Conservation (phyloP, 2,329 filamentous ascomycete species). For the Pestalotiopsis sp. region DNA sequence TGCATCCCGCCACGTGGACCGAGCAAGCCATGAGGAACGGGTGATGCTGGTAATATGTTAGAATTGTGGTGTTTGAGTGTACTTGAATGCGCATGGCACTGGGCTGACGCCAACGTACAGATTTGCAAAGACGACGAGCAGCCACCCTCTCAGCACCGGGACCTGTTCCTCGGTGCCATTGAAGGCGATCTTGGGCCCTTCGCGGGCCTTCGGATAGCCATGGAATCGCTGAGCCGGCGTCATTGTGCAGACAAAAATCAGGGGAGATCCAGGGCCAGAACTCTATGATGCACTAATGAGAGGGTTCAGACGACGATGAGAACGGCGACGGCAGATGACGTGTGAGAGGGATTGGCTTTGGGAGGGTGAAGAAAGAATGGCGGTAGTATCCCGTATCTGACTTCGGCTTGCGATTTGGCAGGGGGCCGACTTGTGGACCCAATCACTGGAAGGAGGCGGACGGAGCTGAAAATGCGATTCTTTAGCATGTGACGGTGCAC, state of each 20-base stretch:
- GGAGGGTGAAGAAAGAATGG: background rate
- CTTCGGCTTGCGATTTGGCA: background rate
- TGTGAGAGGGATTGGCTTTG: background rate
- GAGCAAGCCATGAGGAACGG: constrained; percentile 62
- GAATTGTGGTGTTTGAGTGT: constrained; percentile 6
- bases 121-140: constrained; percentile 63
- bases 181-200: constrained; percentile 40
- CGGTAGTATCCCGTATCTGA: background rate
- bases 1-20: constrained; percentile 71
- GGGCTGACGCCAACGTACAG: constrained; percentile 49
- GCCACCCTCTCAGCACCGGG: constrained; percentile 68
- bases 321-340: background rate
- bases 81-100: background rate
- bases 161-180: constrained; percentile 60
- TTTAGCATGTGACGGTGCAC: background rate
- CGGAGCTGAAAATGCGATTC: background rate
- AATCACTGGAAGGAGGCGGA: background rate
- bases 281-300: background rate
- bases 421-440: background rate
- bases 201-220: constrained; percentile 30
- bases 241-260: constrained; percentile 13
- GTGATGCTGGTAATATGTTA: constrained; percentile 50
- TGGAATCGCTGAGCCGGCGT: constrained; percentile 27
- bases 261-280: background rate
- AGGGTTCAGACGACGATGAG: background rate